Evolutionary conservation across 176 grass and related monocot species (phyloP).

Genomic region (Pontederia paniculata): DNA sequence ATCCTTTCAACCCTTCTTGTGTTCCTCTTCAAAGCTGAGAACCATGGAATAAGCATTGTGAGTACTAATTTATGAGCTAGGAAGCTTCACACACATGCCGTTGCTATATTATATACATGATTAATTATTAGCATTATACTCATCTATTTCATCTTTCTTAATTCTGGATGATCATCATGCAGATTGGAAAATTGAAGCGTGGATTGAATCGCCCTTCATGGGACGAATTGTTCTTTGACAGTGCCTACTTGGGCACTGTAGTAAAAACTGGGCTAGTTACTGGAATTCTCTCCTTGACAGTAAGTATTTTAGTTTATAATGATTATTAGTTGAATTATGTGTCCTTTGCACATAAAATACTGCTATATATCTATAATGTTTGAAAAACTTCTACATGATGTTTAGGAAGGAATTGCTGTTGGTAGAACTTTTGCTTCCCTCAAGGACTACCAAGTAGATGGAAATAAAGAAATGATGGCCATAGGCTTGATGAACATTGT

Average conservation of each 20-base stretch:
- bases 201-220: conserved; percentile 78
- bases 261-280: conserved; percentile 83
- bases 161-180: neutral
- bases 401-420: conserved; percentile 80
- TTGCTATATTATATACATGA: neutral
- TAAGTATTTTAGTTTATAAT: conserved; percentile 12
- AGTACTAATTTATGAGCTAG: conserved; percentile 16
- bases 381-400: neutral
- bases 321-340: neutral
- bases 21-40: conserved; percentile 73
- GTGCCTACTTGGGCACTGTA: conserved; percentile 42
- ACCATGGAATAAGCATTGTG: conserved; percentile 79
- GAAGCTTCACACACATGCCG: neutral
- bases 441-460: conserved; percentile 79
- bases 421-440: conserved; percentile 92
- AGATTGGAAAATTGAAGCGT: conserved; percentile 82
- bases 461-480: conserved; percentile 99
- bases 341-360: no score
- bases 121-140: neutral
- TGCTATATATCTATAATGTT: conserved; percentile 2
- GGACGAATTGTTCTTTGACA: conserved; percentile 76
- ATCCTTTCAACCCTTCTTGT: conserved; percentile 77
- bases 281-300: conserved; percentile 79
- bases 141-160: neutral
- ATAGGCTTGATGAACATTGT: conserved; percentile 98